phyloP scores from a whole-genome alignment of 441 rosid species.

The Aquilaria agallochum region DNA sequence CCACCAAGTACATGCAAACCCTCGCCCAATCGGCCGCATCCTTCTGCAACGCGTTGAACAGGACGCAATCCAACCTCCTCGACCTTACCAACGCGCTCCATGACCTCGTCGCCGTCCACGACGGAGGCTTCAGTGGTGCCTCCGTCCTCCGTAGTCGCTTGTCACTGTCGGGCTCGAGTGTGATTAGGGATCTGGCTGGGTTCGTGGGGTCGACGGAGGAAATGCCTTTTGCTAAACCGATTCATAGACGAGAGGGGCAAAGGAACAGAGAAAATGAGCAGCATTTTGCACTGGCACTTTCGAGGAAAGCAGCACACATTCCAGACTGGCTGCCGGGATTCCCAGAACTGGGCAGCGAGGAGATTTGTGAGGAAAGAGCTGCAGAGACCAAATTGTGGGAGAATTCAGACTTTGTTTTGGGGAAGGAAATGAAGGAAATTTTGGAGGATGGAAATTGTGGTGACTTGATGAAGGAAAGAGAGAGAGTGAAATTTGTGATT shows the following conservation, averaged over 20 bases:
- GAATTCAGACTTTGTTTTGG: conserved; percentile 7
- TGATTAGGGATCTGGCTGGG: conserved; percentile 3
- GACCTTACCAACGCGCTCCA: conserved; percentile 14
- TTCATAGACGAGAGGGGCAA: neutral
- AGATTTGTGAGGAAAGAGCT: neutral
- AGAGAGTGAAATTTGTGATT: conserved; percentile 3
- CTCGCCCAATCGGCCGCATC: conserved; percentile 11
- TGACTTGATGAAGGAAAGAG: conserved; percentile 3
- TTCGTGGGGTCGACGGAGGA: conserved; percentile 11
- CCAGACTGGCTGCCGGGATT: conserved; percentile 14
- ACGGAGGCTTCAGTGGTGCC: conserved; percentile 6
- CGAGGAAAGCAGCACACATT: neutral
- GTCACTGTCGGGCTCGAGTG: conserved; percentile 10
- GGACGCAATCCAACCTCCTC: conserved; percentile 7
- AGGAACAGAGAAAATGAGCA: neutral
- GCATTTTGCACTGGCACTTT: neutral
- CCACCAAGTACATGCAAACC: conserved; percentile 12
- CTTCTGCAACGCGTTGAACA: conserved; percentile 4
- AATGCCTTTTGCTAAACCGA: conserved; percentile 16
- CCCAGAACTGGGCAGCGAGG: neutral
- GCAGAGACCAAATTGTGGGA: conserved; percentile 4
- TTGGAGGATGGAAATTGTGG: neutral
- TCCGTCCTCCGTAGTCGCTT: neutral
- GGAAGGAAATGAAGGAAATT: neutral
- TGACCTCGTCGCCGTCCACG: conserved; percentile 2